These are phyloP conservation scores for Dothideomycetes sp. DNA, from an alignment of 2,329 filamentous ascomycete genomes.

Conservation along the genomic window DNA sequence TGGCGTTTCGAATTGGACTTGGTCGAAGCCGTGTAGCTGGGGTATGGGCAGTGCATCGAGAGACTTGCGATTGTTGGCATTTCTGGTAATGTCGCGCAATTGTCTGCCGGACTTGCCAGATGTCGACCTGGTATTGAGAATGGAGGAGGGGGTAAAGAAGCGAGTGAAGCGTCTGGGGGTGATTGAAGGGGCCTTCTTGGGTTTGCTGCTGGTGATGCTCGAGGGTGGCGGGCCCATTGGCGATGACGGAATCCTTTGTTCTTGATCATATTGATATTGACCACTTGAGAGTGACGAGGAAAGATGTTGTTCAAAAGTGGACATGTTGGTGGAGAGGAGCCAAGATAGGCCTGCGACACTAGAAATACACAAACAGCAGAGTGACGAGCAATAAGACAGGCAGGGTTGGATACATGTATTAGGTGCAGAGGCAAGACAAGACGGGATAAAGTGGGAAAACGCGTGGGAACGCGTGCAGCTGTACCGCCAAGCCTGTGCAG, in stretches of 20 bases:
- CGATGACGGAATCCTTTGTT: slow-evolving; percentile 22
- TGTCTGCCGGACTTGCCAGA: slow-evolving; percentile 30
- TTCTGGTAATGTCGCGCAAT: slow-evolving; percentile 38
- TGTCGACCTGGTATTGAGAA: slow-evolving; percentile 14
- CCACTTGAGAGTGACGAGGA: slow-evolving; percentile 15
- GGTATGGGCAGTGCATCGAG: background rate
- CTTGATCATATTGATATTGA: slow-evolving; percentile 19
- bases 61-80: slow-evolving; percentile 29
- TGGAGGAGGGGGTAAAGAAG: slow-evolving; percentile 38
- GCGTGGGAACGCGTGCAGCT: background rate
- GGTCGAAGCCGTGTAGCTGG: slow-evolving; percentile 12
- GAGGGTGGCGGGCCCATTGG: slow-evolving; percentile 21
- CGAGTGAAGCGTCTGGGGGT: slow-evolving; percentile 40
- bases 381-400: background rate
- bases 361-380: background rate
- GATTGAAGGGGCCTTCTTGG: slow-evolving; percentile 36
- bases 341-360: background rate
- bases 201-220: slow-evolving; percentile 22
- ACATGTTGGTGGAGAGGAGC: background rate
- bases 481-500: no score
- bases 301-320: background rate
- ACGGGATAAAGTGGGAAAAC: background rate
- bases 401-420: background rate
- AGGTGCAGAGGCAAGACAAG: background rate
- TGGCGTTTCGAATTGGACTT: slow-evolving; percentile 14